Evolutionary conservation across 1,139 yeast genomes (phyloP), one percentile per base, ranked within the genome.

Genomic region (Pichia sp.): DNA sequence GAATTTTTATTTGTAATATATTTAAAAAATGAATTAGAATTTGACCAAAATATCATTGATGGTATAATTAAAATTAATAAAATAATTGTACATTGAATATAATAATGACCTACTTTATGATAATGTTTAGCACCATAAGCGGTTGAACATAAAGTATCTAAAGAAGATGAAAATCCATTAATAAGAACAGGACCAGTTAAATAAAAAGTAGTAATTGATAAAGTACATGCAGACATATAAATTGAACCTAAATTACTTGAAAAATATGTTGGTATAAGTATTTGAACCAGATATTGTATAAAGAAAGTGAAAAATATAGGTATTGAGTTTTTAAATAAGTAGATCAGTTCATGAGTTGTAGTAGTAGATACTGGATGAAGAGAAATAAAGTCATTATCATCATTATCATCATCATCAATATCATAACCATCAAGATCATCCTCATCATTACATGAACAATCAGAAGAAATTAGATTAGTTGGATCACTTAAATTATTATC

Each of bases 131-230:
- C 67, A 20, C 74, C 73, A 46, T 53, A 67, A 2, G 73, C 71
- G 32, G 67, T 69, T 2, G 72, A 63, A 41, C 71, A 70, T 22
- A 70, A 57, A 4, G 73, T 64, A 51, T 71, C 76, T 51, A 71
- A 55, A 30, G 69, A 59, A 6, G 75, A 69, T 23, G 74, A 63
- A 60, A 70, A 69, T 3, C 75, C 75, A 49, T 68, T 69, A 42
- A 68, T 63, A 0, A 70, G 51, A 3, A 68, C 64, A 1, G 65
- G 64, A 0, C 71, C 73, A 2, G 71, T 63, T 44, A 69, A 58
- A 49, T 67, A 67, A 50, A 66, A 68, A 0, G 69, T 60, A 31
- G 69, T 66, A 9, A 65, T 58, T 6, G 71, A 64, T 30, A 69
- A 54, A 3, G 71, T 62, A 25, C 63, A 63, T 1, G 73, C 69